Evolutionary conservation across 495 filamentous ascomycete species (phyloP), one percentile per base, ranked within the genome.

Genomic region (Venustampulla echinocandica): DNA sequence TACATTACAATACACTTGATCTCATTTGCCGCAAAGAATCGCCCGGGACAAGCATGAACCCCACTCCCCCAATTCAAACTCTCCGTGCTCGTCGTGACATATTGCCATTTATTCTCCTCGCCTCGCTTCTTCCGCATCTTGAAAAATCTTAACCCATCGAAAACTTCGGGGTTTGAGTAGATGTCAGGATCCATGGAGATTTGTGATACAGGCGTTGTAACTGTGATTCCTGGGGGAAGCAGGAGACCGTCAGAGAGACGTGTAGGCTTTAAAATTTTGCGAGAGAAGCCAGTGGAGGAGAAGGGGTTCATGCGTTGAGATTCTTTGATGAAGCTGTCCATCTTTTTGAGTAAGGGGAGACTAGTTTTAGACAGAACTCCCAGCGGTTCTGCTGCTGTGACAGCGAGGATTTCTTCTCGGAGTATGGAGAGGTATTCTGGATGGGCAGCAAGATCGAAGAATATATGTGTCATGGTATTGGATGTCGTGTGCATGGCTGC

Each of bases 241-340:
- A 57, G 35, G 13, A 65, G 61, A 5, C 69, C 68, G 45, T 65
- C 64, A 20, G 61, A 66, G 1, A 74, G 65, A 1, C 61, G 65
- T 25, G 73, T 60, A 5, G 61, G 40, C 43, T 60, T 55, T 21
- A 57, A 39, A 15, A 68, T 64, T 27, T 63, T 64, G 23, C 71
- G 67, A 33, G 52, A 43, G 54, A 71, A 68, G 10, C 24, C 9
- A 3, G 42, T 27, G 30, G 19, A 3, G 15, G 18, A n/a, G n/a
- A 7, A n/a, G 33, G 10, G 70, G 54, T 61, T 58, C 14, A 64
- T 24, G 11, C 75, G 54, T 40, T 68, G 63, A 13, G 61, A 62
- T 50, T 79, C 75, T 38, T 69, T 69, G 49, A 77, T 64, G 51
- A 77, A 74, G 37, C 64, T 70, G 46, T 79, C 75, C 25, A 78